phyloP scores from a whole-genome alignment of 169 alveolate species.

The Eimeria mitis region DNA sequence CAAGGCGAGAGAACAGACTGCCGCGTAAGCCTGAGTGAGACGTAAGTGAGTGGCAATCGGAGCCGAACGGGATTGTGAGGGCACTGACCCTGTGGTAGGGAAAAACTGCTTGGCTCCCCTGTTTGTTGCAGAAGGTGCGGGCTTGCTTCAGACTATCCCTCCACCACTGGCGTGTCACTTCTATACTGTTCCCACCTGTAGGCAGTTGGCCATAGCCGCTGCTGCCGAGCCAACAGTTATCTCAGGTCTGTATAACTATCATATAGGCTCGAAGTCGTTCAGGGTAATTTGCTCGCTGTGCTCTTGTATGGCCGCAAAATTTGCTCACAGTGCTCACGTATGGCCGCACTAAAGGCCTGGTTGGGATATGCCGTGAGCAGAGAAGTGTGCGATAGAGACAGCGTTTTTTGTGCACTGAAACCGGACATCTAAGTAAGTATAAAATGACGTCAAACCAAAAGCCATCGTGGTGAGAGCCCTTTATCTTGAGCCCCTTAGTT shows the following conservation, averaged over 20 bases:
- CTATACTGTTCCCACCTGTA: background rate
- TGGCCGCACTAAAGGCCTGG: background rate
- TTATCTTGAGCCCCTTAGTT: background rate
- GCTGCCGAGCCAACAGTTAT: background rate
- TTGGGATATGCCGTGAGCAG: background rate
- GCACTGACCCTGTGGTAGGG: background rate
- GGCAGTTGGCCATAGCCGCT: background rate
- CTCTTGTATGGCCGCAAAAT: too few species aligned
- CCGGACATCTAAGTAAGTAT: too few species aligned
- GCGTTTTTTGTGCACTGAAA: background rate
- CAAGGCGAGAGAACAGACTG: background rate
- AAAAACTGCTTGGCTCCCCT: background rate
- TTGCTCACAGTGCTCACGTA: background rate
- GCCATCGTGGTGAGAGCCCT: background rate
- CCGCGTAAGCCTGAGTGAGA: background rate
- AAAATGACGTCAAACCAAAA: background rate
- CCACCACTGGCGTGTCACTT: background rate
- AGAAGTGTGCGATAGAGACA: background rate
- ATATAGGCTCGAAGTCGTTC: background rate
- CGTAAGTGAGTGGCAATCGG: background rate
- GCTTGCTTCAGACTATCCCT: background rate
- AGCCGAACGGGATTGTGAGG: background rate
- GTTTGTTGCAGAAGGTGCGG: background rate
- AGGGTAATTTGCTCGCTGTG: background rate
- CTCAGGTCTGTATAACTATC: background rate